Conservation (phyloP, 208 protist species). For the Leishmania guyanensis region DNA sequence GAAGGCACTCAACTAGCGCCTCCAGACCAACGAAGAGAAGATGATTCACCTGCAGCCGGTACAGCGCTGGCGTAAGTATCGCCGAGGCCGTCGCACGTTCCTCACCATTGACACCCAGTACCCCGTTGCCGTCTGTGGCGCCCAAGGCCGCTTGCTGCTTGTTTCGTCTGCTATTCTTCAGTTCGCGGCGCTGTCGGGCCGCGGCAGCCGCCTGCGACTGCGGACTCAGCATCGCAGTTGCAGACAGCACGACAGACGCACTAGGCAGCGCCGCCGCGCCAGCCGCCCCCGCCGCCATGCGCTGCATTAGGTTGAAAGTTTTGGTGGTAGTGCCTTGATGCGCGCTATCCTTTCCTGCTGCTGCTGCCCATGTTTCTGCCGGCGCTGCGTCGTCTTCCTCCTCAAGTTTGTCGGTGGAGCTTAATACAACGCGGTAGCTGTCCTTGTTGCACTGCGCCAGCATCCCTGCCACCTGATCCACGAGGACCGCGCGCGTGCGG, state of each 20-base stretch:
- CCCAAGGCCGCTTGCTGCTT: neutral
- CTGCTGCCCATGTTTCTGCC: neutral
- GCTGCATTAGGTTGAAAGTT: neutral
- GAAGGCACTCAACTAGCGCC: conserved; percentile 23
- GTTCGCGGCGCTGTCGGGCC: neutral
- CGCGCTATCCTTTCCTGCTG: neutral
- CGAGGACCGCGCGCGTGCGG: conserved; percentile 35
- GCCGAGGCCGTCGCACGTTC: neutral
- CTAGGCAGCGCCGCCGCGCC: neutral
- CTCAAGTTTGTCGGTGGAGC: conserved; percentile 7
- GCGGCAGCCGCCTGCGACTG: conserved; percentile 2
- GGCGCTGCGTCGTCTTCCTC: neutral
- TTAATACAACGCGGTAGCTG: conserved; percentile 14
- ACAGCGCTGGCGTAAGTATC: conserved; percentile 20
- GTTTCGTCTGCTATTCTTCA: neutral
- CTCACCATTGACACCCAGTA: neutral
- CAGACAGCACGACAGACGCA: neutral
- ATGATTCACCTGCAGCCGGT: conserved; percentile 15
- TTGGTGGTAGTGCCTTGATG: neutral
- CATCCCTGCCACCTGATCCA: conserved; percentile 20
- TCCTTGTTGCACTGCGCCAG: conserved; percentile 19
- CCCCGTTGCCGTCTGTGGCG: neutral
- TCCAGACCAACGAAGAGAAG: conserved; percentile 12
- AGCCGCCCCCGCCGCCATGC: neutral
- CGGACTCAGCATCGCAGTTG: neutral